phyloP scores from a whole-genome alignment of 164 flowering plant species.

The Chloranthus sessilifolius region DNA sequence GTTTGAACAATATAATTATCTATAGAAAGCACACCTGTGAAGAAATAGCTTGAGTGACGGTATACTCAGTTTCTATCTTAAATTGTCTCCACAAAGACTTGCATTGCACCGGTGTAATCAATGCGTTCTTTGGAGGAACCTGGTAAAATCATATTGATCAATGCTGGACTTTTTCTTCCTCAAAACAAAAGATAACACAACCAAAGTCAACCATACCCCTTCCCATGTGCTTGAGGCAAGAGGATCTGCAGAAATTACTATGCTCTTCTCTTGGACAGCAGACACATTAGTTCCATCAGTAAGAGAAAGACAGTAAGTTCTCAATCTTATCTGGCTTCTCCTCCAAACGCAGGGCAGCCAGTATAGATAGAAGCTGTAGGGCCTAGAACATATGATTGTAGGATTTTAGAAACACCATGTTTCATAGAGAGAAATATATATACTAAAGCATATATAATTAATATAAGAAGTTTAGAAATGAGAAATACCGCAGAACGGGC shows the following conservation, averaged over 20 bases:
- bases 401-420: background rate
- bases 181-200: background rate
- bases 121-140: background rate
- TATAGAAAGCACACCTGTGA: slow-evolving; percentile 2
- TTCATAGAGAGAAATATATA: background rate
- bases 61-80: slow-evolving; percentile 6
- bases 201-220: no score
- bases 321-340: background rate
- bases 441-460: background rate
- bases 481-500: slow-evolving; percentile 56
- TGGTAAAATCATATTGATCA: slow-evolving; percentile 4
- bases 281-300: background rate
- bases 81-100: slow-evolving; percentile 9
- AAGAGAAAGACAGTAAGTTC: background rate
- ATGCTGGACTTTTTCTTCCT: background rate
- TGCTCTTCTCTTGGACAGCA: background rate
- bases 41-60: slow-evolving; percentile 11
- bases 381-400: background rate
- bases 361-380: background rate
- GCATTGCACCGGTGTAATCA: slow-evolving; percentile 8
- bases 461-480: background rate
- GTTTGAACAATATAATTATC: no score
- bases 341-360: background rate
- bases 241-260: background rate
- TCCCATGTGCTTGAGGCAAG: slow-evolving; percentile 10